Evolutionary conservation across 1,284 basidiomycete genomes (phyloP).

Genomic region (Ustilago shanxiensis): DNA sequence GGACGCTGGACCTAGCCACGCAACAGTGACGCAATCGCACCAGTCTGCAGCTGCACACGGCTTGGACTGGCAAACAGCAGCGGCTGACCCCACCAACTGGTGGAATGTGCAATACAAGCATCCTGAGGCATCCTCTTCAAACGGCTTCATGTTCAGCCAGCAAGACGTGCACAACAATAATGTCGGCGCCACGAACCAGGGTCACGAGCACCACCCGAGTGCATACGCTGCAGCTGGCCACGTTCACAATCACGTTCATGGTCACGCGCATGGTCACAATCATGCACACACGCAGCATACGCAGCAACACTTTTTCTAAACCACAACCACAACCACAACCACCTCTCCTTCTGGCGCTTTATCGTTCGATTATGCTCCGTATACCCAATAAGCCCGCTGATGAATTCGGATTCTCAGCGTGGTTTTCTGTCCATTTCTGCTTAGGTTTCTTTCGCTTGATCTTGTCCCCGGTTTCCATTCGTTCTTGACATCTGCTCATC

Average conservation of each 20-base stretch:
- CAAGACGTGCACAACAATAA: slow-evolving; percentile 13
- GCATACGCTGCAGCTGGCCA: slow-evolving; percentile 7
- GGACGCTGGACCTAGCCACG: slow-evolving; percentile 30
- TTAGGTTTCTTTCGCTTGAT: not conserved
- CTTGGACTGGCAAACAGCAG: slow-evolving; percentile 38
- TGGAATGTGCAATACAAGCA: slow-evolving; percentile 50
- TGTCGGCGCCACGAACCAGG: not conserved
- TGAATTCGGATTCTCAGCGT: not conserved
- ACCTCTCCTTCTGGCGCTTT: slow-evolving; percentile 10
- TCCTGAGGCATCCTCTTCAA: slow-evolving; percentile 28
- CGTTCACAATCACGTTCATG: slow-evolving; percentile 20
- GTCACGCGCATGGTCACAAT: slow-evolving; percentile 5
- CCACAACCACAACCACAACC: not conserved
- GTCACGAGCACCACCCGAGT: slow-evolving; percentile 4
- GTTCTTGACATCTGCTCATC: not conserved
- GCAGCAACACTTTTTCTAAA: slow-evolving; percentile 37
- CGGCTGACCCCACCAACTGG: slow-evolving; percentile 31
- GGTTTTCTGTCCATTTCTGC: not conserved
- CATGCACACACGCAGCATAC: slow-evolving; percentile 11
- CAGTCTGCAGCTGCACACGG: slow-evolving; percentile 9
- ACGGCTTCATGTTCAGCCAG: slow-evolving; percentile 30
- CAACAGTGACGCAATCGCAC: slow-evolving; percentile 12
- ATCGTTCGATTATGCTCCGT: not conserved
- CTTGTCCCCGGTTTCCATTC: not conserved
- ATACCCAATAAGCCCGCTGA: slow-evolving; percentile 9